Conservation (phyloP, 2,329 filamentous ascomycete species). For the Hortaea sp. region DNA sequence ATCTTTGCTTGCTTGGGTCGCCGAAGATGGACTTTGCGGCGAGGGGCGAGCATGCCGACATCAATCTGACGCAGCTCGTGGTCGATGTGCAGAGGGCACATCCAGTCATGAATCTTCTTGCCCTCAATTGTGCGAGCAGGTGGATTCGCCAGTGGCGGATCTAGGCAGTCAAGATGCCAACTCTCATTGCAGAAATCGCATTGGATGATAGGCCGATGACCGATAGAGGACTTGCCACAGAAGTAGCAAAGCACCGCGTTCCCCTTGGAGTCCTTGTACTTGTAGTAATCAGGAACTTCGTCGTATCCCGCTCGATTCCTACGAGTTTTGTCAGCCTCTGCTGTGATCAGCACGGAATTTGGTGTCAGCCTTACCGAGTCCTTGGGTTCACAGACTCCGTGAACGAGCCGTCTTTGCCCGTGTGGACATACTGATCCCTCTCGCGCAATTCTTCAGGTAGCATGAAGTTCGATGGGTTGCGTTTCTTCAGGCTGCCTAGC, state of each 20-base stretch:
- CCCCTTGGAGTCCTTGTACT: constrained; percentile 55
- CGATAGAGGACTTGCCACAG: constrained; percentile 58
- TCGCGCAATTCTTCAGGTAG: constrained; percentile 63
- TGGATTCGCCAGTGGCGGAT: constrained; percentile 71
- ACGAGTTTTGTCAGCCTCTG: constrained; percentile 2
- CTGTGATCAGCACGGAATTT: background rate
- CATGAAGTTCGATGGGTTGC: constrained; percentile 29
- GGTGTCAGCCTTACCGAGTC: constrained; percentile 44
- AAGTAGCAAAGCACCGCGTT: constrained; percentile 66
- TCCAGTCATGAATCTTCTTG: constrained; percentile 62
- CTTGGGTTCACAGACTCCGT: constrained; percentile 52
- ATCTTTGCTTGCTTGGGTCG: constrained; percentile 40
- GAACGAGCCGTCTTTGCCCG: constrained; percentile 69
- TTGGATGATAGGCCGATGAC: constrained; percentile 64
- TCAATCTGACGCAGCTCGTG: constrained; percentile 57
- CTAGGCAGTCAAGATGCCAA: constrained; percentile 90
- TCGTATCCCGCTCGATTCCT: constrained; percentile 36
- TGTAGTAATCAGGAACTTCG: constrained; percentile 23
- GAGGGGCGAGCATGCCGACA: constrained; percentile 15
- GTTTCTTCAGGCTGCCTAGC: constrained; percentile 39
- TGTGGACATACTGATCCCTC: constrained; percentile 70
- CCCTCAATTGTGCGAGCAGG: constrained; percentile 47
- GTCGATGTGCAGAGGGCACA: constrained; percentile 78
- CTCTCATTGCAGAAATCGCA: constrained; percentile 73
- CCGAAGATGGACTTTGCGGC: constrained; percentile 35